phyloP scores from a whole-genome alignment of 176 grass and related monocot genomes.

The Thalia dealbata region DNA sequence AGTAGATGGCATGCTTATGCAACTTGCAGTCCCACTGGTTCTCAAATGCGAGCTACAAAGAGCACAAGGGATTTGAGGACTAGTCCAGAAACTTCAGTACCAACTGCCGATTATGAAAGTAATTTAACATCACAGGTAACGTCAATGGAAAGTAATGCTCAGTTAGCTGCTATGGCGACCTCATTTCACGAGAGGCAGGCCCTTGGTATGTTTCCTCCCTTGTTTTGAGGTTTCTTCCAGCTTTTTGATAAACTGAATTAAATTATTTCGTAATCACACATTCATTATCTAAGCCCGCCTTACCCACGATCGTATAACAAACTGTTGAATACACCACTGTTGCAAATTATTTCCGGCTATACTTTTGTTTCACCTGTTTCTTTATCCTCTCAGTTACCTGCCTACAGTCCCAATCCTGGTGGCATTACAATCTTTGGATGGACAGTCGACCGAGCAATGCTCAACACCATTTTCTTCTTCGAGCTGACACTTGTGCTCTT shows the following conservation, averaged over 20 bases:
- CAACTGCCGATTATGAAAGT: constrained; percentile 48
- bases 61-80: constrained; percentile 39
- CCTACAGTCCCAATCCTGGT: constrained; percentile 55
- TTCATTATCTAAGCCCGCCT: no score
- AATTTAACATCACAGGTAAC: constrained; percentile 56
- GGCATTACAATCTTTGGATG: constrained; percentile 92
- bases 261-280: no score
- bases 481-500: constrained; percentile 80
- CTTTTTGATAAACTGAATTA: no score
- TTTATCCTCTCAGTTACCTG: constrained; percentile 89
- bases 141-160: constrained; percentile 31
- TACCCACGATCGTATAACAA: no score
- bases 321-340: no score
- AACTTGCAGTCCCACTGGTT: constrained; percentile 40
- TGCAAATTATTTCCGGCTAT: no score
- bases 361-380: no score
- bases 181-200: constrained; percentile 82
- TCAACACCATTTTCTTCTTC: constrained; percentile 73
- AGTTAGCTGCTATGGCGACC: constrained; percentile 53
- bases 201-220: constrained; percentile 39
- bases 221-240: not conserved
- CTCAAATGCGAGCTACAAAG: constrained; percentile 28
- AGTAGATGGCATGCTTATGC: constrained; percentile 74
- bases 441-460: constrained; percentile 60
- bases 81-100: constrained; percentile 43